These are phyloP conservation scores for Brassica incana DNA, from an alignment of 345 rosid species.

Conservation along the genomic window DNA sequence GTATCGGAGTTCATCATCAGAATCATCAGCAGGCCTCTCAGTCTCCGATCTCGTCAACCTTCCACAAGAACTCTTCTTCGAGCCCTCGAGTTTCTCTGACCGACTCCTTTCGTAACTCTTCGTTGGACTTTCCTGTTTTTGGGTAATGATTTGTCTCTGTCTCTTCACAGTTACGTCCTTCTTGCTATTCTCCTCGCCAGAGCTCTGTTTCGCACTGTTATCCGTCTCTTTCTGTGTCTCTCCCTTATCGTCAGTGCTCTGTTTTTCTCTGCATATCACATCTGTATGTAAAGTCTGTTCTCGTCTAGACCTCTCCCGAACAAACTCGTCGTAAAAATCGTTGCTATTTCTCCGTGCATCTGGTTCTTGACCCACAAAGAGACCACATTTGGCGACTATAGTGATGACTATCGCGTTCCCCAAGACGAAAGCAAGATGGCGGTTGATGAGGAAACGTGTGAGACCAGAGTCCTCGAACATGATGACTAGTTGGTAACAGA, in stretches of 20 bases:
- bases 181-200: background rate
- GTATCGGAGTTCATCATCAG: conserved; percentile 61
- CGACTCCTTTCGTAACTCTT: conserved; percentile 48
- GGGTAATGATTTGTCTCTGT: conserved; percentile 14
- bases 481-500: conserved; percentile 51
- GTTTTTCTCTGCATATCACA: conserved; percentile 33
- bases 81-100: conserved; percentile 46
- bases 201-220: conserved; percentile 5
- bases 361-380: conserved; percentile 47
- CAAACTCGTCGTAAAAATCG: conserved; percentile 52
- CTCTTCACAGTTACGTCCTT: conserved; percentile 22
- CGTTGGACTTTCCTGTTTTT: conserved; percentile 2
- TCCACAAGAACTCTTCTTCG: conserved; percentile 36
- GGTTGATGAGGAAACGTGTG: conserved; percentile 47
- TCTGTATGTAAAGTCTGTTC: conserved; percentile 12
- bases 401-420: conserved; percentile 72
- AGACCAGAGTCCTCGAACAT: conserved; percentile 56
- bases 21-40: conserved; percentile 40
- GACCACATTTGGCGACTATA: conserved; percentile 62
- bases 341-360: conserved; percentile 29
- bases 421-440: conserved; percentile 66
- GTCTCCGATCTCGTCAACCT: conserved; percentile 37
- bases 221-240: conserved; percentile 15
- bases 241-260: conserved; percentile 5
- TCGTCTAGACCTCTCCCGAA: conserved; percentile 45